Evolutionary conservation across 2,329 filamentous ascomycete species (phyloP), one percentile per base, ranked within the genome.

Genomic region (Aspergillus sergii): DNA sequence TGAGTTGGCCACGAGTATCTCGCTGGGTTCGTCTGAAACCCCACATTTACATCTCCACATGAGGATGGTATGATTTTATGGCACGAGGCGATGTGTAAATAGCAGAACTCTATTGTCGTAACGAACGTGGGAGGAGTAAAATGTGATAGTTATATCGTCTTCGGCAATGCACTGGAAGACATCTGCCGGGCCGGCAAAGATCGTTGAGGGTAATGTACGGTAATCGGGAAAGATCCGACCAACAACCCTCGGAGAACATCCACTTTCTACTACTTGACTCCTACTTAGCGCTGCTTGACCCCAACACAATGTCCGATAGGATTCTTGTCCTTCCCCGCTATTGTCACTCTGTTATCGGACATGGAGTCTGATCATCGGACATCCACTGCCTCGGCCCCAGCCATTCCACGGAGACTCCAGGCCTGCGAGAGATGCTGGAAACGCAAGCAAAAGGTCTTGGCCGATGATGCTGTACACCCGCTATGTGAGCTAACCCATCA

Each of bases 371-470:
- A 3, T 19, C 19, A 9, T 41, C 39, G 39, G 39, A 41, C 39
- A 9, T n/a, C 39, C 39, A 7, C 39, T n/a, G 39, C 1, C 16
- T 41, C 39, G 23, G 41, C 30, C 4, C 30, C n/a, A 58, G 39
- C 39, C 19, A 41, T 19, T 41, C 16, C 39, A 41, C 26, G 57
- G 30, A 58, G 68, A 19, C 65, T 59, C 62, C 72, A 75, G 57
- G 73, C 73, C 9, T 75, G 73, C 56, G 72, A 75, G 55, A 66
- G 73, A 50, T 76, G 73, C 58, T 75, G 72, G 70, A 72, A 72
- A 55, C 71, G 72, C 30, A 76, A 75, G 58, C 72, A 76, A 56
- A 76, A 75, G 69, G 73, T 70, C 61, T 11, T 48, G 21, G 19
- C 30, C 28, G 19, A 23, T 19, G 21, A 23, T 19, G 21, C 11